Evolutionary conservation across 106 monocot genomes (phyloP), one percentile per base, ranked within the genome.

Genomic region (Vanilla planifolia): DNA sequence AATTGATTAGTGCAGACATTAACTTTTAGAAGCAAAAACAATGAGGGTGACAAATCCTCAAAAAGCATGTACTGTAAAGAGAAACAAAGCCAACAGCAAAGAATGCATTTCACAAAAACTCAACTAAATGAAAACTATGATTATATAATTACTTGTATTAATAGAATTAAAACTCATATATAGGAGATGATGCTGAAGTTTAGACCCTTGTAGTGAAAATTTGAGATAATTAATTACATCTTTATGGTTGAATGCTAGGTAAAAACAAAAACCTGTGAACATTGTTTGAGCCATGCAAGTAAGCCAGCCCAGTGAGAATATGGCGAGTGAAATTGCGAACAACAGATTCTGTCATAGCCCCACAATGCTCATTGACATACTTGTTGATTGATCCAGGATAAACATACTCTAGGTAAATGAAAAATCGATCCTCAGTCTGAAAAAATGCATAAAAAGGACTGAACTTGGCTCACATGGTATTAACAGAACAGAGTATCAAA

Each of bases 301-400:
- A 98, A 25, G 81, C 84, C 46, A 98, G 50, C 23, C 96, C 96
- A 16, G 48, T 68, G 26, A 98, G 88, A 66, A 98, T 92, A 73
- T 98, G 96, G 23, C 96, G 81, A 24, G 96, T 92, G 64, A 98
- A 98, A 71, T 77, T 98, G 47, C 96, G 91, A 64, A 98, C 84
- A 28, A 98, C 79, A 32, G 96, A 98, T 81, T 98, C 96, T 55
- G 96, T 88, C 73, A 98, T 85, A 16, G 77, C 88, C 70, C 88
- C 81, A 68, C 59, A 81, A 70, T 91, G 81, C 17, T 92, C 87
- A n/a, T 67, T 73, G 51, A 88, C 79, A 68, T 92, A 98, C 45
- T 85, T 98, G 52, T 88, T 76, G 28, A 98, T 98, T 50, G 96
- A 88, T 58, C 96, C 96, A 66, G 96, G 96, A 60, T 79, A 67